Percentiles rank a stretch among this genome's conserved stretches.
Evolutionary conservation across 495 filamentous ascomycete species (phyloP).

Genomic region (Rusavskia elegans): DNA sequence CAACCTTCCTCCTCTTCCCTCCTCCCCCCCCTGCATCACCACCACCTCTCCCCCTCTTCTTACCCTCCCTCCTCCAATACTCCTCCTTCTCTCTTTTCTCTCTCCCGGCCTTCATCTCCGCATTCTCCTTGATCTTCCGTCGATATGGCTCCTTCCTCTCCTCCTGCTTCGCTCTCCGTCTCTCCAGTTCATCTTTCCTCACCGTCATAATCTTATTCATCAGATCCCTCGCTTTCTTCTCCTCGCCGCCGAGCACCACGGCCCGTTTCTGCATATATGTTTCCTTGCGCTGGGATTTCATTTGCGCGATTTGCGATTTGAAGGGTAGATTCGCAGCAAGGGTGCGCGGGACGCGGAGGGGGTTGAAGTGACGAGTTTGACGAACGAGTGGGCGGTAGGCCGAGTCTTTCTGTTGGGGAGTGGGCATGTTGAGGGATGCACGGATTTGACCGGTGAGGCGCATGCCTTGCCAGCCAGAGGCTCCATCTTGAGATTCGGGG

Average conservation of each 20-base stretch:
- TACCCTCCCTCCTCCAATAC: slow-evolving; percentile 88
- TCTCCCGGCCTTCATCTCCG: slow-evolving; percentile 64
- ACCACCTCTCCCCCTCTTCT: slow-evolving; percentile 61
- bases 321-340: slow-evolving; percentile 78
- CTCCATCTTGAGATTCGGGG: slow-evolving; percentile 6
- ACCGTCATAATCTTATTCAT: slow-evolving; percentile 89
- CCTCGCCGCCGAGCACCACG: slow-evolving; percentile 68
- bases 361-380: slow-evolving; percentile 75
- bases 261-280: slow-evolving; percentile 93
- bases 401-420: slow-evolving; percentile 63
- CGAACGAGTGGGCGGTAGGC: slow-evolving; percentile 73
- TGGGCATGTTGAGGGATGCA: slow-evolving; percentile 53
- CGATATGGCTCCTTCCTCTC: slow-evolving; percentile 62
- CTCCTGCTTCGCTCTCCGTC: slow-evolving; percentile 68
- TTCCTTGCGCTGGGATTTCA: slow-evolving; percentile 58
- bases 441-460: slow-evolving; percentile 89
- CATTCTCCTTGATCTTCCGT: slow-evolving; percentile 61
- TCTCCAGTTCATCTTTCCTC: slow-evolving; percentile 76
- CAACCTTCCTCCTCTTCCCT: slow-evolving; percentile 39
- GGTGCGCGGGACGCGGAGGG: slow-evolving; percentile 71
- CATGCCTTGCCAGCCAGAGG: slow-evolving; percentile 61
- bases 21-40: slow-evolving; percentile 45
- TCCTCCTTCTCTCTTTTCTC: slow-evolving; percentile 87
- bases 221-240: slow-evolving; percentile 74
- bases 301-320: slow-evolving; percentile 77